A percentile compares a stretch with the other conserved stretches of the same genome.
phyloP scores from a whole-genome alignment of 2,329 filamentous ascomycete genomes.

The Venturia nashicola region DNA sequence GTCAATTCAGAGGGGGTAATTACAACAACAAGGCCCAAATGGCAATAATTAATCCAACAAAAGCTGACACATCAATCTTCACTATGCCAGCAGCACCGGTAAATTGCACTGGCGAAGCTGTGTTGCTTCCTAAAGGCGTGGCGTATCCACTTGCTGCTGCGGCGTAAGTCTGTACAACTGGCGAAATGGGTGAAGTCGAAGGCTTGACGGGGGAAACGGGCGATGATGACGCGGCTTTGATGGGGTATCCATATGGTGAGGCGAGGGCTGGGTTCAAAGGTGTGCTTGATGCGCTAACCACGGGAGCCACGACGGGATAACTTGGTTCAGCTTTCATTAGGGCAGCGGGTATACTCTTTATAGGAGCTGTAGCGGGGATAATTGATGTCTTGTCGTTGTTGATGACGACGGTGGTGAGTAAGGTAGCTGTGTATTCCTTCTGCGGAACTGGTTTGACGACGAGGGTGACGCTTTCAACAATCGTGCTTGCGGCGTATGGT shows the following conservation, averaged over 20 bases:
- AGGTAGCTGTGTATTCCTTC: neutral
- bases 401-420: neutral
- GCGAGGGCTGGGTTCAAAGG: neutral
- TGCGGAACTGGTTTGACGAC: neutral
- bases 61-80: neutral
- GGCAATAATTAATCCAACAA: neutral
- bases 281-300: neutral
- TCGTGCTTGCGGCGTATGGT: neutral
- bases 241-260: neutral
- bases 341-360: neutral
- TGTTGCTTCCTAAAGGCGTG: neutral
- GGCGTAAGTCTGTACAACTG: neutral
- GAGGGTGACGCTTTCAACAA: neutral
- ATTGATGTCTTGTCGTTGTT: neutral
- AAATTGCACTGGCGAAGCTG: neutral
- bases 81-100: neutral
- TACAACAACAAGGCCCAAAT: neutral
- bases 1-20: neutral
- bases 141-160: neutral
- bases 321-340: neutral
- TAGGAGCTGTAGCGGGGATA: neutral
- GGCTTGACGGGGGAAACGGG: neutral
- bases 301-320: neutral
- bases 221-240: neutral
- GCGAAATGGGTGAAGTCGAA: neutral